A percentile compares a stretch with the other conserved stretches of the same genome.
phyloP scores from a whole-genome alignment of 805 yeast species.

The Debaryomyces castellii region DNA sequence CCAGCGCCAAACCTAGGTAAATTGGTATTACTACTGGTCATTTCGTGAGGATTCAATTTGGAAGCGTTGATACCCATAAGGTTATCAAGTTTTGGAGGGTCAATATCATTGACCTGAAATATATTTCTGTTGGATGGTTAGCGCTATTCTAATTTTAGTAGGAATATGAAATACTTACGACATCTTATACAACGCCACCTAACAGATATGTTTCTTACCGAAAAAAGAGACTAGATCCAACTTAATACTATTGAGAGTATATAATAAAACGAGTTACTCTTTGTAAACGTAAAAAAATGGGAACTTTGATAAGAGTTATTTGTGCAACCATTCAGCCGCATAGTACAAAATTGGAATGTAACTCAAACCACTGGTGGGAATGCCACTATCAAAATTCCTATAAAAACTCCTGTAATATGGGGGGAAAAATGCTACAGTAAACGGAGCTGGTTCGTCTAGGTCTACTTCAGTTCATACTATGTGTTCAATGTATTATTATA shows the following conservation, averaged over 20 bases:
- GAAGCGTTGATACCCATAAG: background rate
- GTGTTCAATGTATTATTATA: background rate
- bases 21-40: slow-evolving; percentile 4
- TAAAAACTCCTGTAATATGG: too few relatives aligned
- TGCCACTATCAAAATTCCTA: too few relatives aligned
- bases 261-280: background rate
- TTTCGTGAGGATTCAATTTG: background rate
- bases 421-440: too few relatives aligned
- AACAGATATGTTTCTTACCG: too few relatives aligned
- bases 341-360: background rate
- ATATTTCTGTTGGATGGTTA: slow-evolving; percentile 6
- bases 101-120: slow-evolving; percentile 6
- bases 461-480: background rate
- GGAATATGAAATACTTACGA: slow-evolving; percentile 5
- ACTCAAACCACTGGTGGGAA: too few relatives aligned
- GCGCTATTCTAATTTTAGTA: background rate
- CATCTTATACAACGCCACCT: slow-evolving; percentile 3
- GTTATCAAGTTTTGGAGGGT: slow-evolving; percentile 5
- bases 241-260: too few relatives aligned
- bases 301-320: background rate
- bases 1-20: slow-evolving; percentile 8
- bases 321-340: slow-evolving; percentile 3
- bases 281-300: background rate
- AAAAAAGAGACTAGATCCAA: too few relatives aligned
- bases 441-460: too few relatives aligned